Base-by-base conservation (phyloP, 176 grass and related monocot species). In the Musa schizocarpa region DNA sequence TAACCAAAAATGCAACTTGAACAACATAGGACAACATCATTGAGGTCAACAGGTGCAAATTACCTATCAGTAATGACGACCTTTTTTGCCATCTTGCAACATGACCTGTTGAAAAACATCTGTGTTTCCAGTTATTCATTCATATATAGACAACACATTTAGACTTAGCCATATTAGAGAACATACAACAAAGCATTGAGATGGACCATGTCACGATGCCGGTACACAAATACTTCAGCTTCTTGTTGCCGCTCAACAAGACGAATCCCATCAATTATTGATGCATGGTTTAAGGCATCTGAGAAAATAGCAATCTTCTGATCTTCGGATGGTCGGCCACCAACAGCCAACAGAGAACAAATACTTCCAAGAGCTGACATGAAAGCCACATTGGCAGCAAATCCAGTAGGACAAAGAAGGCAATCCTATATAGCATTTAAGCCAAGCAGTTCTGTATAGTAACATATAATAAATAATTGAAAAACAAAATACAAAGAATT, bases 211-310 rank as follows among this genome's bases (percentile, higher is more conserved):
- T 98, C 90, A 80, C 88, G 76, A 80, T 99, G 95, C 73, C 78
- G 80, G 69, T 94, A 99, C 48, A 99, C 86, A 82, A 93, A 98
- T 0, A 81, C 68, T 82, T 89, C 19, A 4, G 84, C 90, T 81
- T 90, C 85, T 51, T 77, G 84, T 51, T 85, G 86, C 25, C 80
- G 73, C 84, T 93, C 86, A 66, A 84, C 81, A 58, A 98, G 77
- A 51, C 81, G 86, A 69, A 94, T 87, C 26, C 90, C 95, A 78
- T 98, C 95, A 9, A 98, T 98, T 52, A 98, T 94, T 2, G 95
- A 98, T 74, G 90, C 95, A 88, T 94, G 90, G 69, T 98, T 94
- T 55, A 98, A 77, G 12, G 85, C 82, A 83, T 98, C 95, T 78
- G 90, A 98, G 69, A 98, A 98, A 22, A 98, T 86, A 0, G 90